Evolutionary conservation across 2,329 filamentous ascomycete species (phyloP), one percentile per base, ranked within the genome.

Genomic region (Leptosphaerulina australis): DNA sequence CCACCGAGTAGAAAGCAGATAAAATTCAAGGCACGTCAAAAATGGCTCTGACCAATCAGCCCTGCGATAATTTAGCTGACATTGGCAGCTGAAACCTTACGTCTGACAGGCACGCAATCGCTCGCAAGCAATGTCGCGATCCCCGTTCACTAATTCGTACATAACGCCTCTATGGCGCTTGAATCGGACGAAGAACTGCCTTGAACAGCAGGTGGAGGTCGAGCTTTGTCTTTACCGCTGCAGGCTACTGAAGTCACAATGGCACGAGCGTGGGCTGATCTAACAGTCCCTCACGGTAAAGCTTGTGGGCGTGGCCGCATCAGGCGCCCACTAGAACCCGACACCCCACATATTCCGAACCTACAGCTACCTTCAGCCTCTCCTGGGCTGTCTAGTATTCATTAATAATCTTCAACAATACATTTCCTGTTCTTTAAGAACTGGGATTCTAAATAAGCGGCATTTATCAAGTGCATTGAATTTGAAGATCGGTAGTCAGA

Each of bases 201-300:
- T n/a, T 7, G 20, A 33, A 20, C 41, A 45, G 28, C 44, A 46
- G 33, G 39, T 38, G 21, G 34, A 17, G 22, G 20, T n/a, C 36
- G 49, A 21, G 11, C 12, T 31, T 29, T 25, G 2, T 11, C 35
- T 38, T 18, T 28, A 35, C 35, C 34, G 41, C 10, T 30, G 8
- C 25, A 31, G 9, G 24, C 24, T n/a, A 31, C 45, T 49, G 45
- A 38, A 43, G 25, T 43, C 46, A 28, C 26, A 12, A 36, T 46
- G 18, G 41, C 44, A 47, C 59, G 54, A 63, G 47, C 18, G 59
- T 65, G 62, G 62, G 61, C 57, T 65, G 62, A 65, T 57, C 14
- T 17, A 28, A n/a, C 25, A 12, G 17, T 28, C n/a, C 25, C 4
- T 18, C 28, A 29, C 24, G 29, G 28, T 25, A 18, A 24, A 21